Evolutionary conservation across 495 filamentous ascomycete species (phyloP).

Genomic region (Haplographium delicatum): DNA sequence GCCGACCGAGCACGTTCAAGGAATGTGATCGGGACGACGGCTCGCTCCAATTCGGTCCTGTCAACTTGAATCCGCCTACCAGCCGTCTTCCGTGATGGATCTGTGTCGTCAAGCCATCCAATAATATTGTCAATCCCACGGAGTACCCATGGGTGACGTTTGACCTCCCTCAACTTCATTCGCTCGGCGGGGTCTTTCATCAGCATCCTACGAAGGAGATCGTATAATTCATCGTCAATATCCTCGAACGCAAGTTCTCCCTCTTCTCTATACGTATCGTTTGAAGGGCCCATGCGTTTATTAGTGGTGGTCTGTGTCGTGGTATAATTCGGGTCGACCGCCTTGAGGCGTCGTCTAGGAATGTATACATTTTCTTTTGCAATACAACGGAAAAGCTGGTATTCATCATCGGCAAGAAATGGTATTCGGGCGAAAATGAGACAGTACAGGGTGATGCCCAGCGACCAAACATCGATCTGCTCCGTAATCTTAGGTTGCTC

Average conservation of each 20-base stretch:
- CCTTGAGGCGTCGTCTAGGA: conserved; percentile 70
- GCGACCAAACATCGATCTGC: conserved; percentile 92
- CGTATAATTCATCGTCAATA: conserved; percentile 73
- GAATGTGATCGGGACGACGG: conserved; percentile 83
- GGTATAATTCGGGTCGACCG: conserved; percentile 59
- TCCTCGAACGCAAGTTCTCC: conserved; percentile 79
- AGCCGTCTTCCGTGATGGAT: conserved; percentile 72
- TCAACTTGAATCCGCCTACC: conserved; percentile 92
- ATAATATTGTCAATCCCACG: conserved; percentile 67
- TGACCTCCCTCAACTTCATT: conserved; percentile 87
- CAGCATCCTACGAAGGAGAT: conserved; percentile 76
- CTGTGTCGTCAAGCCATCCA: conserved; percentile 88
- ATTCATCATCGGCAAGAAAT: conserved; percentile 87
- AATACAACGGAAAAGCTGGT: conserved; percentile 82
- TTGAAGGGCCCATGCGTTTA: conserved; percentile 42
- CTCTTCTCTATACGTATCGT: conserved; percentile 46
- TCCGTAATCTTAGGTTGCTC: conserved; percentile 50
- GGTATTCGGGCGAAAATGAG: conserved; percentile 90
- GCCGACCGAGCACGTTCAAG: conserved; percentile 68
- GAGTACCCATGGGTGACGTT: conserved; percentile 94
- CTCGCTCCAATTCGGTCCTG: conserved; percentile 78
- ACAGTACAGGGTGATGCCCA: conserved; percentile 93
- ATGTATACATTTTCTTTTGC: conserved; percentile 87
- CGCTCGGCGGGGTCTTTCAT: conserved; percentile 83
- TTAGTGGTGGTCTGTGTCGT: conserved; percentile 40